These are phyloP conservation scores for Cyclostephanos invisitatus DNA, from an alignment of 108 stramenopile species.

Conservation along the genomic window DNA sequence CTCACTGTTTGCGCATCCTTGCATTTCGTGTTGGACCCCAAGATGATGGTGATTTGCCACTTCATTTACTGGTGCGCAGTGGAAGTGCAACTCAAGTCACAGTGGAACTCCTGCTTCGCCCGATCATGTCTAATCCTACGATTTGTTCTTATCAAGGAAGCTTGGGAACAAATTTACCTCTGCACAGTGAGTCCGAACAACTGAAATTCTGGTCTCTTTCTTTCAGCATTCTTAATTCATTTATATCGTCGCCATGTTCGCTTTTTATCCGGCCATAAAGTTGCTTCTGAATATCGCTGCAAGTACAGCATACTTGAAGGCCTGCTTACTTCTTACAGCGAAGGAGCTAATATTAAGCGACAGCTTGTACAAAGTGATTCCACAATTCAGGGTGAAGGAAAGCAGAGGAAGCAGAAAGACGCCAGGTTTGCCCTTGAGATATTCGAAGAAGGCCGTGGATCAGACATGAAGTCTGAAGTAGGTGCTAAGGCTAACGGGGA, in stretches of 20 bases:
- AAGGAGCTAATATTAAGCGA: slow-evolving; percentile 33
- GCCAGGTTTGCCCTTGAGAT: slow-evolving; percentile 37
- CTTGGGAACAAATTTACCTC: slow-evolving; percentile 37
- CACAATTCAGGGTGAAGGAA: not conserved
- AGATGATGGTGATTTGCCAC: slow-evolving; percentile 48
- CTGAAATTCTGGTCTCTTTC: not conserved
- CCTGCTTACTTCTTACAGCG: slow-evolving; percentile 32
- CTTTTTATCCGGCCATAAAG: not conserved
- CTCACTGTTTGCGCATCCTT: not conserved
- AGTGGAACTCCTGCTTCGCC: slow-evolving; percentile 44
- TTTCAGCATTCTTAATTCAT: not conserved
- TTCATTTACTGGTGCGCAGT: slow-evolving; percentile 40
- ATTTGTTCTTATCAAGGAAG: slow-evolving; percentile 39
- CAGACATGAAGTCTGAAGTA: not conserved
- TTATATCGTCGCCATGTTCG: not conserved
- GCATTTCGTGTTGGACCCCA: not conserved
- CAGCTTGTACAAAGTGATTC: slow-evolving; percentile 9
- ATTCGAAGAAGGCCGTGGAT: slow-evolving; percentile 39
- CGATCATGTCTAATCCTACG: slow-evolving; percentile 43
- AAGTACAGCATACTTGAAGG: slow-evolving; percentile 28
- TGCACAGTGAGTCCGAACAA: slow-evolving; percentile 30
- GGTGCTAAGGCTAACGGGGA: slow-evolving; percentile 8
- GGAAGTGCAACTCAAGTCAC: slow-evolving; percentile 41
- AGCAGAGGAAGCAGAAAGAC: slow-evolving; percentile 12
- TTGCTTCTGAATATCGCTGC: slow-evolving; percentile 47